Conservation (phyloP, 23 red algal genomes). For the Gracilaria gracilis region DNA sequence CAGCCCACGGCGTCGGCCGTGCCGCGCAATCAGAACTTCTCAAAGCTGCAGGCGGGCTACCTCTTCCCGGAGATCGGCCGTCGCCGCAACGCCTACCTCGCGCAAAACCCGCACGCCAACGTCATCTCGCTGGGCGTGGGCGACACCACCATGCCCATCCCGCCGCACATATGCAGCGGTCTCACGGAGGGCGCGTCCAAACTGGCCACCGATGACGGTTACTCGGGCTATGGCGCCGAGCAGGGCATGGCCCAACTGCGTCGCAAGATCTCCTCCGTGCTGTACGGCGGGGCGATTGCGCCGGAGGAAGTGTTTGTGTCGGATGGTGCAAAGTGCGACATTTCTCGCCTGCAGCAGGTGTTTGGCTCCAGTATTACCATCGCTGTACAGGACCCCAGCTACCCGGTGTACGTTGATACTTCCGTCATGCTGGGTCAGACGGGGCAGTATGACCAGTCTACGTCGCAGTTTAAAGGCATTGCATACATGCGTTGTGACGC, state of each 20-base stretch:
- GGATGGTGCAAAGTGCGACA: constrained; percentile 99
- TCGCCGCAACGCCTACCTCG: constrained; percentile 79
- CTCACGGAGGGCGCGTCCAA: constrained; percentile 72
- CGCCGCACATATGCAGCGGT: constrained; percentile 74
- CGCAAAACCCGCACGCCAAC: constrained; percentile 76
- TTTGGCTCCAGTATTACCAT: constrained; percentile 82
- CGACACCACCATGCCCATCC: constrained; percentile 97
- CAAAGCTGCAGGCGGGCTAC: constrained; percentile 98
- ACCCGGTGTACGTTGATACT: constrained; percentile 99
- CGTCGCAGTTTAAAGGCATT: constrained; percentile 88
- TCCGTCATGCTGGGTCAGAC: constrained; percentile 97
- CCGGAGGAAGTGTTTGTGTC: constrained; percentile 95
- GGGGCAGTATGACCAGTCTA: constrained; percentile 41
- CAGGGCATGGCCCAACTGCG: constrained; percentile 78
- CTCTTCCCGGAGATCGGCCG: constrained; percentile 98
- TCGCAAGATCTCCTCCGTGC: constrained; percentile 74
- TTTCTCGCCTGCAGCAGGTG: constrained; percentile 90
- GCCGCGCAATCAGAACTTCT: constrained; percentile 82
- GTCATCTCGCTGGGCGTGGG: constrained; percentile 97
- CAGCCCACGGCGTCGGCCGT: constrained; percentile 68
- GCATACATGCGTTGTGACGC: constrained; percentile 95
- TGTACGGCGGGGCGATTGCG: constrained; percentile 78
- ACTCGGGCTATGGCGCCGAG: constrained; percentile 93
- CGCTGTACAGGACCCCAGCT: constrained; percentile 99
- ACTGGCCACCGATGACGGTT: constrained; percentile 87